Conservation (phyloP, 106 monocot genomes). For the Cymbidium sinense region DNA sequence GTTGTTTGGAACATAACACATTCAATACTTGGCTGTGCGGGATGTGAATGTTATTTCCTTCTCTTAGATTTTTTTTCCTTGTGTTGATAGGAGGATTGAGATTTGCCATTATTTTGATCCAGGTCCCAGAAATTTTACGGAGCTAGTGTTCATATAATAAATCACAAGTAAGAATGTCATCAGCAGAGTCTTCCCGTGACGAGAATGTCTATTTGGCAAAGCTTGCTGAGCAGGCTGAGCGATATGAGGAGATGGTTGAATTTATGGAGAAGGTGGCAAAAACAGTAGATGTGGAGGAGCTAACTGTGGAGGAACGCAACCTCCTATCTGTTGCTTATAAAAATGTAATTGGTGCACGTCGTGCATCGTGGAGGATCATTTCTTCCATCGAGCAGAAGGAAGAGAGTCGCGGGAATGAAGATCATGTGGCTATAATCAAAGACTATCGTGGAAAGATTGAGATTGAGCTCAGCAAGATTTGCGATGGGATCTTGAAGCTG, state of each 20-base stretch:
- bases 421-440: slow-evolving; percentile 36
- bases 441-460: slow-evolving; percentile 49
- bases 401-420: slow-evolving; percentile 46
- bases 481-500: slow-evolving; percentile 43
- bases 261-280: slow-evolving; percentile 53
- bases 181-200: slow-evolving; percentile 25
- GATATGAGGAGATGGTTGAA: slow-evolving; percentile 67
- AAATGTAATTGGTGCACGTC: slow-evolving; percentile 46
- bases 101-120: background rate
- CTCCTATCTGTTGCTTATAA: slow-evolving; percentile 51
- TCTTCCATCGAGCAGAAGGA: slow-evolving; percentile 61
- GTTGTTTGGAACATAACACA: too few relatives aligned
- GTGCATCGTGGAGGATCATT: slow-evolving; percentile 56
- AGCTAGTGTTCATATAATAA: background rate
- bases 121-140: background rate
- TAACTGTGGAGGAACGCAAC: slow-evolving; percentile 53
- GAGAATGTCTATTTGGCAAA: slow-evolving; percentile 50
- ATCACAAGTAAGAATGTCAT: slow-evolving; percentile 21
- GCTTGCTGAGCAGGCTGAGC: slow-evolving; percentile 48
- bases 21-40: too few relatives aligned
- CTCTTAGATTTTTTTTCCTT: too few relatives aligned
- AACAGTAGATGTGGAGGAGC: slow-evolving; percentile 37
- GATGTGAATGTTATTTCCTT: too few relatives aligned
- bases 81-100: too few relatives aligned
- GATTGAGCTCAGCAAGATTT: slow-evolving; percentile 42